Evolutionary conservation across 2,329 filamentous ascomycete genomes (phyloP).

Genomic region (Cytospora piceicola): DNA sequence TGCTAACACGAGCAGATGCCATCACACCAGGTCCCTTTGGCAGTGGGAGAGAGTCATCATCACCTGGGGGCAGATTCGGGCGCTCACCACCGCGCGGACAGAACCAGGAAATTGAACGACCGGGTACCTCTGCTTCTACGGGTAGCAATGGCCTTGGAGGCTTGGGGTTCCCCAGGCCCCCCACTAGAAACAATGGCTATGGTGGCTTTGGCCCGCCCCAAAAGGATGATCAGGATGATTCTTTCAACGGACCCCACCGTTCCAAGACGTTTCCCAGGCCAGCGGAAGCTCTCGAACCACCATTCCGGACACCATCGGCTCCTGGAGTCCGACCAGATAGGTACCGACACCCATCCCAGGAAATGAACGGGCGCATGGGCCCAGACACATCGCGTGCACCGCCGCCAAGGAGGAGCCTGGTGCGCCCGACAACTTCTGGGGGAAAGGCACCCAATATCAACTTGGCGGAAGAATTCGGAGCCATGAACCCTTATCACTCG

Average conservation of each 20-base stretch:
- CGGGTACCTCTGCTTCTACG: slow-evolving; percentile 41
- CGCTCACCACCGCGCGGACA: slow-evolving; percentile 24
- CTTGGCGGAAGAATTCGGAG: slow-evolving; percentile 62
- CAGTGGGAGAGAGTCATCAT: slow-evolving; percentile 16
- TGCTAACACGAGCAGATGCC: slow-evolving; percentile 66
- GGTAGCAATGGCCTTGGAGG: slow-evolving; percentile 39
- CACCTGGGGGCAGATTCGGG: slow-evolving; percentile 23
- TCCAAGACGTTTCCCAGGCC: slow-evolving; percentile 59
- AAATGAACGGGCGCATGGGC: slow-evolving; percentile 39
- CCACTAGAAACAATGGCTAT: slow-evolving; percentile 58
- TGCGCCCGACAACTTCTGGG: slow-evolving; percentile 47
- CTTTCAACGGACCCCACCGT: slow-evolving; percentile 46
- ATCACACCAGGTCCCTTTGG: slow-evolving; percentile 72
- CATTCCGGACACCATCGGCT: slow-evolving; percentile 52
- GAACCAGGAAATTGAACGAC: slow-evolving; percentile 35
- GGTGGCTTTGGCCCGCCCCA: slow-evolving; percentile 59
- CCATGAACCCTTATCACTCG: slow-evolving; percentile 67
- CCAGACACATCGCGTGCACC: slow-evolving; percentile 57
- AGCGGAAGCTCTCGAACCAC: slow-evolving; percentile 43
- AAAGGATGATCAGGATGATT: slow-evolving; percentile 43
- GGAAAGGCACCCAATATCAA: slow-evolving; percentile 53
- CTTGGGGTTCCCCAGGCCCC: slow-evolving; percentile 44
- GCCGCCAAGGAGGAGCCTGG: slow-evolving; percentile 55
- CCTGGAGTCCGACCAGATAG: slow-evolving; percentile 49
- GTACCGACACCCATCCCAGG: slow-evolving; percentile 37